Base-by-base conservation (phyloP, 1,284 basidiomycete species). In the Fomitopsis betulina region DNA sequence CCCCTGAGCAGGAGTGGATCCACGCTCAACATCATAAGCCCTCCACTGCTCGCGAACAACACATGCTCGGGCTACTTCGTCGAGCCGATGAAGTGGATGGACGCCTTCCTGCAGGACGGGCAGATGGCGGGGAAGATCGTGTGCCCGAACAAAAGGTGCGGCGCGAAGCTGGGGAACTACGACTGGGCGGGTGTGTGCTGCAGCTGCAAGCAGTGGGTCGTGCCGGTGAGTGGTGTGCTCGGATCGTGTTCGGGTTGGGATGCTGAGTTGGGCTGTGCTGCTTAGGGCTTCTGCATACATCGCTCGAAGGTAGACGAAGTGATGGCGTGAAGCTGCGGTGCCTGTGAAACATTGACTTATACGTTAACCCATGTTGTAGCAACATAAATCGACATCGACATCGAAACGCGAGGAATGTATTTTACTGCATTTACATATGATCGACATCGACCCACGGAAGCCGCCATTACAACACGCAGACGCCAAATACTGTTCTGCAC, bases 11-110 rank as follows among this genome's bases (percentile, higher is more conserved):
- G 43, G 39, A 56, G 59, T 35, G 45, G 45, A 15, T 58, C 62
- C 53, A 54, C 60, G 10, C 58, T 65, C 30, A 52, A 65, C 5
- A 54, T 72, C 52, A n/a, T n/a, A n/a, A 86, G 83, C 56, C 79
- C 85, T 3, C 89, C 91, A 5, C 90, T 91, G 57, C 73, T 93
- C 49, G 76, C 77, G 51, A 91, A 89, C 70, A 75, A 85, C 3
- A 87, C 88, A 67, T 98, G 95, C 73, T 96, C 94, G 2, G 93
- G 94, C 7, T 98, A 98, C 75, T 98, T 98, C 72, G 86, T 98
- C 53, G 96, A 99, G 72, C 95, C 96, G 85, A 88, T 97, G 82
- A 90, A 88, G 65, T 99, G 96, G 96, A 99, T 99, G 96, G 86
- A 93, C 57, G 79, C 86, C 2, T 82, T 87, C 63, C 78, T 98